Conservation (phyloP, 2,329 filamentous ascomycete species). For the Alternaria ventricosa region DNA sequence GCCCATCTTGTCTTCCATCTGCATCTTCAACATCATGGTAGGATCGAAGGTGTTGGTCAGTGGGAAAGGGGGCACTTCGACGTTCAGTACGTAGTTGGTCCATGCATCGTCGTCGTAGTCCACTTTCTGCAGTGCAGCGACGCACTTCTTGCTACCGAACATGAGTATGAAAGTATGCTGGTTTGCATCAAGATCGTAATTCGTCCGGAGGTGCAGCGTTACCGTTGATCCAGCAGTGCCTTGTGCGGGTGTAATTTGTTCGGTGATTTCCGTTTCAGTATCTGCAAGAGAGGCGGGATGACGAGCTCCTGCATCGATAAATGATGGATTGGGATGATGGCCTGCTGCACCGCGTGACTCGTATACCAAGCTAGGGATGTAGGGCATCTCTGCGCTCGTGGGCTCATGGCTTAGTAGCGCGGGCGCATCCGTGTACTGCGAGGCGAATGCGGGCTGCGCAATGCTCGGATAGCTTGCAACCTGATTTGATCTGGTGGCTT, state of each 20-base stretch:
- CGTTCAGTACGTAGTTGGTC: conserved; percentile 74
- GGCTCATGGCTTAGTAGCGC: conserved; percentile 58
- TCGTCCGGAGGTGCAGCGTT: conserved; percentile 74
- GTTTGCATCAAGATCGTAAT: conserved; percentile 73
- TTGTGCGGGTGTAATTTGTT: conserved; percentile 68
- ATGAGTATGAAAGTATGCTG: conserved; percentile 66
- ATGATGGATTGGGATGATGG: conserved; percentile 57
- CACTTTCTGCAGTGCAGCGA: conserved; percentile 69
- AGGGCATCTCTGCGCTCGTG: conserved; percentile 53
- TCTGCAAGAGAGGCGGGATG: conserved; percentile 57
- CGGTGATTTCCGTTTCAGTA: conserved; percentile 63
- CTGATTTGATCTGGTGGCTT: conserved; percentile 66
- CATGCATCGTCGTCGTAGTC: conserved; percentile 63
- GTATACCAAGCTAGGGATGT: conserved; percentile 56
- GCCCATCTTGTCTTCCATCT: conserved; percentile 65
- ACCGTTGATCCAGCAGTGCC: conserved; percentile 75
- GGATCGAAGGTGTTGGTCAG: conserved; percentile 62
- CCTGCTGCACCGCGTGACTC: conserved; percentile 52
- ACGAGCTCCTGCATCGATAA: conserved; percentile 65
- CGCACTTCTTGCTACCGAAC: conserved; percentile 79
- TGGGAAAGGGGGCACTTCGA: conserved; percentile 72
- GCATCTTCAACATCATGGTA: conserved; percentile 64
- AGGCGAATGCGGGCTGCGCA: conserved; percentile 57
- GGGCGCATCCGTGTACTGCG: conserved; percentile 57
- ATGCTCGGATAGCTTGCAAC: conserved; percentile 58